Conservation (phyloP, 1,284 basidiomycete genomes). For the Xerocomus nothofagi region DNA sequence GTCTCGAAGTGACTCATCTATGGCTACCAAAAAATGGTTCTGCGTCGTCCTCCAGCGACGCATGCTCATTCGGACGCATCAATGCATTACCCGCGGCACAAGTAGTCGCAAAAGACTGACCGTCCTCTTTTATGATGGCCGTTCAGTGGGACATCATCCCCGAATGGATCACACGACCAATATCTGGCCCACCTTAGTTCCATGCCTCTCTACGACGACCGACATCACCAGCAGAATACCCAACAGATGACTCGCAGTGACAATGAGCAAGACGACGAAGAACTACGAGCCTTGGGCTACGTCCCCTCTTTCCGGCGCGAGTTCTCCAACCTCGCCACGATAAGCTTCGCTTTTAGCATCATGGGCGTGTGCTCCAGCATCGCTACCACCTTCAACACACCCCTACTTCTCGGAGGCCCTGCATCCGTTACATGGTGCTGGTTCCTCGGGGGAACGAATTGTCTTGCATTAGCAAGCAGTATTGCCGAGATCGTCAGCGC, state of each 20-base stretch:
- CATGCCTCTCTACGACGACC: conserved; percentile 6
- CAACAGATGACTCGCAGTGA: background rate
- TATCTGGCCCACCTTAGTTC: background rate
- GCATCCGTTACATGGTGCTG: conserved; percentile 85
- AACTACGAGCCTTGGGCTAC: conserved; percentile 69
- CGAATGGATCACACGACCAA: background rate
- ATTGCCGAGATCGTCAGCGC: conserved; percentile 81
- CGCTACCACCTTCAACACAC: conserved; percentile 81
- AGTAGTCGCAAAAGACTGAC: too few species aligned
- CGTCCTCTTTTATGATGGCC: too few species aligned
- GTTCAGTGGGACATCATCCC: background rate
- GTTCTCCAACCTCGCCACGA: conserved; percentile 76
- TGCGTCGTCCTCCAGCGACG: too few species aligned
- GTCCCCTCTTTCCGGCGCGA: conserved; percentile 79
- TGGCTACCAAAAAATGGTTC: too few species aligned
- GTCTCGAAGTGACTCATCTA: too few species aligned
- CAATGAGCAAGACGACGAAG: conserved; percentile 52
- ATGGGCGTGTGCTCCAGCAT: conserved; percentile 77
- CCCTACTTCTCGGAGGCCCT: conserved; percentile 73
- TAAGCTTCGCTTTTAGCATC: conserved; percentile 34
- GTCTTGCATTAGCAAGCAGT: conserved; percentile 73
- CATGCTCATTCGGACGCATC: too few species aligned
- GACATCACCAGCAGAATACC: background rate
- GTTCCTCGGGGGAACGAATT: conserved; percentile 75
- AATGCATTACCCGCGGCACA: too few species aligned